Percentiles rank a stretch among this genome's conserved stretches.
phyloP scores from a whole-genome alignment of 352 stramenopile genomes.

The Phytophthora rubi region DNA sequence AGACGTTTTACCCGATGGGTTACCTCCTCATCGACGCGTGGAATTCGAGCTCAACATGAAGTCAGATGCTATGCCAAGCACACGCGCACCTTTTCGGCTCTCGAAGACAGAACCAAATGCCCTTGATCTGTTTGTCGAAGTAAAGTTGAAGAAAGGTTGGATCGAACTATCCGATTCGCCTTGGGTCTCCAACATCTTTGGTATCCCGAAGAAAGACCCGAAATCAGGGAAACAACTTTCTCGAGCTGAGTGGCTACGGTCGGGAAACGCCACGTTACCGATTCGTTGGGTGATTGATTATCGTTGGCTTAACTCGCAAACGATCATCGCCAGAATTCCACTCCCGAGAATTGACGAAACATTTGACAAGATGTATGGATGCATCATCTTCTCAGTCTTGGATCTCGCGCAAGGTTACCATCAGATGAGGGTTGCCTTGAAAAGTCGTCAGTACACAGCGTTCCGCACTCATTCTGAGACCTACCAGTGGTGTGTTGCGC shows the following conservation, averaged over 20 bases:
- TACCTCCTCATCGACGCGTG: conserved; percentile 15
- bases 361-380: conserved; percentile 23
- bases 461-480: conserved; percentile 45
- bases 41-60: conserved; percentile 36
- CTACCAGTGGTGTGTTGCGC: conserved; percentile 51
- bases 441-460: conserved; percentile 32
- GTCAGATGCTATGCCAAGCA: conserved; percentile 18
- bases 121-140: background rate
- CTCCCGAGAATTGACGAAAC: conserved; percentile 26
- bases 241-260: conserved; percentile 24
- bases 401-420: conserved; percentile 44
- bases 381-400: conserved; percentile 31
- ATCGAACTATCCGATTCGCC: conserved; percentile 35
- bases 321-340: conserved; percentile 21
- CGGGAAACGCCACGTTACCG: conserved; percentile 11
- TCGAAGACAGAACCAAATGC: conserved; percentile 18
- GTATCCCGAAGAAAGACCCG: conserved; percentile 32
- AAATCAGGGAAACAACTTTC: conserved; percentile 6
- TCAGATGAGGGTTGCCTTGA: conserved; percentile 25
- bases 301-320: conserved; percentile 15
- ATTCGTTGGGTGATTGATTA: conserved; percentile 32
- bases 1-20: conserved; percentile 14
- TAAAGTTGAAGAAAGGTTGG: conserved; percentile 26
- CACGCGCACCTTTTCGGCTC: conserved; percentile 20
- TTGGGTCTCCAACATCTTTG: conserved; percentile 36